A percentile compares a stretch with the other conserved stretches of the same genome.
Conservation (phyloP, 2,329 filamentous ascomycete species). For the Stachybotrys chlorohalonatus region DNA sequence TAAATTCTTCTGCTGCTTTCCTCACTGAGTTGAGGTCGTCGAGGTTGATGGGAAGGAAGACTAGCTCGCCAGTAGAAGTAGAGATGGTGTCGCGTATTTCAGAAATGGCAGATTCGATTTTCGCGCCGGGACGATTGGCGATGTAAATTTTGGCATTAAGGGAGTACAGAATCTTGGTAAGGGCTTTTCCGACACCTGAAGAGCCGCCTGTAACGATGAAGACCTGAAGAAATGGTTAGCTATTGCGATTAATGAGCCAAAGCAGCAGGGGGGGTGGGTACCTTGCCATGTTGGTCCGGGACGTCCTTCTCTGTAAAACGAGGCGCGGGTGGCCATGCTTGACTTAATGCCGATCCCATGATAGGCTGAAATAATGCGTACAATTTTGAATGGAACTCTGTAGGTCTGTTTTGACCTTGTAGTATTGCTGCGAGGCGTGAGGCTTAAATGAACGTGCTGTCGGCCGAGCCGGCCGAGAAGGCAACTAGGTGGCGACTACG, state of each 20-base stretch:
- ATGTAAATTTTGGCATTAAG: not conserved
- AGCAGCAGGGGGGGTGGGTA: constrained; percentile 16
- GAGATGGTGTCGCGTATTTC: not conserved
- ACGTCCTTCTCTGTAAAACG: constrained; percentile 47
- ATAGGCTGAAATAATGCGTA: too few species aligned
- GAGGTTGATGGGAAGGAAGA: not conserved
- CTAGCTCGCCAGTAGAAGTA: constrained; percentile 8
- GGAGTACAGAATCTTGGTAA: not conserved
- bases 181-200: not conserved
- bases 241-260: not conserved
- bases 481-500: too few species aligned
- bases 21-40: not conserved
- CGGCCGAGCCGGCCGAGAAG: too few species aligned
- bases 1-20: not conserved
- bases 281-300: constrained; percentile 39
- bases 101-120: not conserved
- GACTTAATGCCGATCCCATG: too few species aligned
- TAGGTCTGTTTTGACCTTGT: too few species aligned
- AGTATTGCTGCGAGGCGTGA: too few species aligned
- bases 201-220: not conserved
- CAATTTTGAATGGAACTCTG: too few species aligned
- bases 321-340: constrained; percentile 7
- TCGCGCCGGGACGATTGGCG: not conserved
- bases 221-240: not conserved
- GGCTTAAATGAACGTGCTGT: too few species aligned